Base-by-base conservation (phyloP, 768 basidiomycete genomes). In the Suillus americanus region DNA sequence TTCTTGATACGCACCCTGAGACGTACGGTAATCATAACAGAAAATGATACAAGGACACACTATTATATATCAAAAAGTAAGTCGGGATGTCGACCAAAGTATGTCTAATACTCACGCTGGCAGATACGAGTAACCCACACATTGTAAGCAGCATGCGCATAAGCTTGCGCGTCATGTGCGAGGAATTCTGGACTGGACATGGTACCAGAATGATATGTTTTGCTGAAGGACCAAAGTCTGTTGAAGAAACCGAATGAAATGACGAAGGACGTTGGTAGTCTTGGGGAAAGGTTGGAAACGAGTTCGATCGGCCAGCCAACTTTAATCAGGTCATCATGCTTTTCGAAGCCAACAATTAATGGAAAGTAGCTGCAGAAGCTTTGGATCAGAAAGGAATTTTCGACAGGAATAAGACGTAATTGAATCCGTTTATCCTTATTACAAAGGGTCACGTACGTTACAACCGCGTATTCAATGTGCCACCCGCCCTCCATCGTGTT, bases 11-110 rank as follows among this genome's bases (percentile, higher is more conserved):
- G 25, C 23, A 59, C 18, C 0, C 28, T 16, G 18, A 41, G 28
- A 59, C 57, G 10, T 30, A 59, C 57, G 30, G 40, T 59, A 41
- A 41, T 59, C 57, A 43, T 59, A 59, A 30, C 16, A 25, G 57
- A 59, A 59, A 20, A 59, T 59, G 57, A 59, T 41, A 30, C 40
- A 41, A 25, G 57, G 57, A 30, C 25, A 57, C 38, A 59, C 57
- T 59, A 25, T 38, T 28, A 50, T 50, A 16, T 50, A 50, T 41
- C 28, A 43, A 20, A 57, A 59, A 10, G 40, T 59, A 41, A 41
- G 57, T 41, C 18, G 10, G 25, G 20, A 23, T 41, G 12, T 41
- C 9, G 18, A 28, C 25, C 5, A 40, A 59, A 41, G 16, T 10
- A 41, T 0, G 40, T 59, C 12, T 28, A 20, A 59, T 16, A 59